These are phyloP conservation scores for Pseudognaphalium luteoalbum DNA, from an alignment of 129 eudicot species.

Conservation along the genomic window DNA sequence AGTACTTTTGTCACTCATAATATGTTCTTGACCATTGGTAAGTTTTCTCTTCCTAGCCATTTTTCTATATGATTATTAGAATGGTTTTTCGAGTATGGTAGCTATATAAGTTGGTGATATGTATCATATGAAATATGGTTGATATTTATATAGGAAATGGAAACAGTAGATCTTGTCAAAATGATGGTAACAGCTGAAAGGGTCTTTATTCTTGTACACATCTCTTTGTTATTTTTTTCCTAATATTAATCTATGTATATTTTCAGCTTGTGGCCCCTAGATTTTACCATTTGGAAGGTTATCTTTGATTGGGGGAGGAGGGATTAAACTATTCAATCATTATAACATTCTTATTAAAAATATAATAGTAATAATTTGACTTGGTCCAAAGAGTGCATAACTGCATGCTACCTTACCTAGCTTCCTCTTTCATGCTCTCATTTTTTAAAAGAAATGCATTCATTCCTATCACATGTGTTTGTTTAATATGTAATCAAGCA, in stretches of 20 bases:
- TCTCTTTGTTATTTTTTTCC: constrained; percentile 31
- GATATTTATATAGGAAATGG: constrained; percentile 29
- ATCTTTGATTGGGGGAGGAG: constrained; percentile 25
- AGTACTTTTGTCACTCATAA: neutral
- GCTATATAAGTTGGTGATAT: constrained; percentile 20
- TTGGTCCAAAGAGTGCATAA: constrained; percentile 38
- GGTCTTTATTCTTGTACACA: constrained; percentile 48
- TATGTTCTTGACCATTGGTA: constrained; percentile 37
- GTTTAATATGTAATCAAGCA: constrained; percentile 14
- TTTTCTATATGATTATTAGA: neutral
- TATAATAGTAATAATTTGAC: constrained; percentile 36
- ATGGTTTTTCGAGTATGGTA: constrained; percentile 13
- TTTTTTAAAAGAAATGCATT: neutral
- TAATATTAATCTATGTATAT: constrained; percentile 2
- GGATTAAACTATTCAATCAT: constrained; percentile 24
- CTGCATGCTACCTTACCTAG: constrained; percentile 31
- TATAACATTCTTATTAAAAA: constrained; percentile 15
- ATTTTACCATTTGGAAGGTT: constrained; percentile 44
- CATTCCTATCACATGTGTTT: neutral
- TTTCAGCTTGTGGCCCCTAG: constrained; percentile 29
- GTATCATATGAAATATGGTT: constrained; percentile 22
- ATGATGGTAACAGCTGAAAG: constrained; percentile 46
- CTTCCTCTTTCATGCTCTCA: constrained; percentile 29
- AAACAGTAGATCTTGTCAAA: constrained; percentile 30
- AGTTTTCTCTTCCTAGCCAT: constrained; percentile 78